Evolutionary conservation across 2,329 filamentous ascomycete genomes (phyloP), one percentile per base, ranked within the genome.

Genomic region (Trichophyton simii): DNA sequence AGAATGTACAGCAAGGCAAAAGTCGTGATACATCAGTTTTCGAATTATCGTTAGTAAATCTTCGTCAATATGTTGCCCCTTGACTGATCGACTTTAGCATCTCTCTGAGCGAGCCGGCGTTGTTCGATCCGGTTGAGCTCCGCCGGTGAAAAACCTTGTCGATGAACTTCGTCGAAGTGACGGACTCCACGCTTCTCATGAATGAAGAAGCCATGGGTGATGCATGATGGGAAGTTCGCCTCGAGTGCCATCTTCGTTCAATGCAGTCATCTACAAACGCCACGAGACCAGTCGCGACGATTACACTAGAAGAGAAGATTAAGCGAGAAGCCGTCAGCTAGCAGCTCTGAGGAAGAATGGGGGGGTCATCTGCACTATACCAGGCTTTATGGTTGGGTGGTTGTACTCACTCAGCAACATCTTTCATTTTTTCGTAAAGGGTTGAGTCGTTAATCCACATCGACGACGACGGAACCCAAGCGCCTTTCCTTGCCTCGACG

Each of bases 181-280:
- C 77, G 63, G 83, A 83, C 65, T 87, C 84, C 71, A 86, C 76
- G 59, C 83, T 81, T 70, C 80, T 75, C 54, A 80, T 80, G 61
- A 83, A 73, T 7, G 79, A 78, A 31, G 76, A 71, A 64, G 72
- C 77, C 65, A 78, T 77, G 7, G 83, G 81, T 22, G 83, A 76
- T 36, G 78, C 76, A 68, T 83, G 72, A 59, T 78, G 77, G 15
- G 78, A 78, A 61, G 74, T 74, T 22, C 20, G 18, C 61, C 77
- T 77, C 67, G 80, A 82, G 67, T 83, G 84, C 83, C 89, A 94
- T 62, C 83, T 84, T 64, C 84, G 81, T 74, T 89, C 88, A 78
- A 97, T 96, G 76, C 86, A 89, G 75, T 97, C 90, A 70, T 97
- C 92, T 59, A 95, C 87, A 52, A 97, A 83, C 6, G 88, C 84